Conservation (phyloP, 306 rosid species). For the Lathyrus tuberosus region DNA sequence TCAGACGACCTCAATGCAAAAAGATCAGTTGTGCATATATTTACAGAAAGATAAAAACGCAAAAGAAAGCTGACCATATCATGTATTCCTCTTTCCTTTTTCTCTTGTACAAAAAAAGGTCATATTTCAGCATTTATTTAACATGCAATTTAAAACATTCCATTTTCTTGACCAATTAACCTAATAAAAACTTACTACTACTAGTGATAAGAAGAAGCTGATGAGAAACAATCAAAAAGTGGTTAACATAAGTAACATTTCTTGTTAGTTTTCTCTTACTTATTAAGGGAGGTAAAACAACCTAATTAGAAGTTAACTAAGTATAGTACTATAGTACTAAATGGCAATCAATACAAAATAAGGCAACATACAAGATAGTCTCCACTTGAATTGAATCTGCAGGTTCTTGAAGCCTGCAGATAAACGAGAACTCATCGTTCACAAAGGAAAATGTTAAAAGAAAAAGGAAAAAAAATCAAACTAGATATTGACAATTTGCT, state of each 20-base stretch:
- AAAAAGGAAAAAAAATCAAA: not conserved
- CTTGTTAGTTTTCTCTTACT: constrained; percentile 9
- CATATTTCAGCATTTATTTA: not conserved
- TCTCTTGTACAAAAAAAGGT: not conserved
- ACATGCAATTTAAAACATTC: constrained; percentile 1
- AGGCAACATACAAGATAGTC: constrained; percentile 57
- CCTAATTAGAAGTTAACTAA: not conserved
- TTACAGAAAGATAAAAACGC: not conserved
- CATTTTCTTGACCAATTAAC: constrained; percentile 4
- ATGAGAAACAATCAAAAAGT: constrained; percentile 1
- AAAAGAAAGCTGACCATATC: not conserved
- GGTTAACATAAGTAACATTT: constrained; percentile 1
- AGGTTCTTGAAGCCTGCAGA: constrained; percentile 69
- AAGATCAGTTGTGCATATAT: not conserved
- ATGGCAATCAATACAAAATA: constrained; percentile 9
- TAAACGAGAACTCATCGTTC: constrained; percentile 27
- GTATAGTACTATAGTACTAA: not conserved
- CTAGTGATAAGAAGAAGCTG: constrained; percentile 1
- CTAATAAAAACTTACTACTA: not conserved
- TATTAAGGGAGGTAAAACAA: not conserved
- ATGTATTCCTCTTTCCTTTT: constrained; percentile 2
- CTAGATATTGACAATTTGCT: not conserved
- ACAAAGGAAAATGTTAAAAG: not conserved
- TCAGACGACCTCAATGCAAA: constrained; percentile 17
- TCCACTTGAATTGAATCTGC: constrained; percentile 71